Conservation (phyloP, 164 flowering plant genomes). For the Macadamia integrifolia region DNA sequence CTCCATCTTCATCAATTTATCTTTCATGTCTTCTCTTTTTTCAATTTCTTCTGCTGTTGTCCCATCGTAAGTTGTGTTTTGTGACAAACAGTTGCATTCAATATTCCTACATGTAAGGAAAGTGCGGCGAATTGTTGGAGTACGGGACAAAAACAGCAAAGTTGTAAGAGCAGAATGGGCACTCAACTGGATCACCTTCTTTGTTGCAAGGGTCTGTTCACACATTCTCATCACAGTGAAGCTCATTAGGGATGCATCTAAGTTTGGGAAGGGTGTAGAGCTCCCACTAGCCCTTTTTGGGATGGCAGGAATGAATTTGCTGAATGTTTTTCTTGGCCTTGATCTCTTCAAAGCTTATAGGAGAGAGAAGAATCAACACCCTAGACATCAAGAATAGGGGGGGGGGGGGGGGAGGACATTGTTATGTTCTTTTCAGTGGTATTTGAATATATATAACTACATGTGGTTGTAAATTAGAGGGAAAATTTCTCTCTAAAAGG, state of each 20-base stretch:
- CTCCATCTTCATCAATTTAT: neutral
- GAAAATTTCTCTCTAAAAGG: too few relatives aligned
- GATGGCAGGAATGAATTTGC: slow-evolving; percentile 90
- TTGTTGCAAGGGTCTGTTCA: slow-evolving; percentile 49
- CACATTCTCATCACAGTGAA: slow-evolving; percentile 74
- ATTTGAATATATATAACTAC: too few relatives aligned
- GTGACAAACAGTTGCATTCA: slow-evolving; percentile 65
- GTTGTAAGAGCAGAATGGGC: slow-evolving; percentile 73
- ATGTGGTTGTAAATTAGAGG: too few relatives aligned
- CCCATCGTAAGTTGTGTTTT: too few relatives aligned
- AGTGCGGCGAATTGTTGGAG: slow-evolving; percentile 82
- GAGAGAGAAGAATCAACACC: slow-evolving; percentile 38
- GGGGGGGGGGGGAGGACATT: neutral
- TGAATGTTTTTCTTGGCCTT: slow-evolving; percentile 64
- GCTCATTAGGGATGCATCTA: slow-evolving; percentile 70
- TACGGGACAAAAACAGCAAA: slow-evolving; percentile 53
- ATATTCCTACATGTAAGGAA: slow-evolving; percentile 79
- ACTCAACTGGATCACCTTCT: slow-evolving; percentile 61
- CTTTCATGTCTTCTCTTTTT: neutral
- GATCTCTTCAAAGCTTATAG: slow-evolving; percentile 70
- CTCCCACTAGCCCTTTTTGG: slow-evolving; percentile 84
- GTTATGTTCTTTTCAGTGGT: too few relatives aligned
- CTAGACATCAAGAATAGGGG: slow-evolving; percentile 23
- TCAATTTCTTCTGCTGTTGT: too few relatives aligned
- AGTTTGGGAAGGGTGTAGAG: slow-evolving; percentile 71